Evolutionary conservation across 805 yeast genomes (phyloP).

Genomic region (Saccharomyces kudriavzevii): DNA sequence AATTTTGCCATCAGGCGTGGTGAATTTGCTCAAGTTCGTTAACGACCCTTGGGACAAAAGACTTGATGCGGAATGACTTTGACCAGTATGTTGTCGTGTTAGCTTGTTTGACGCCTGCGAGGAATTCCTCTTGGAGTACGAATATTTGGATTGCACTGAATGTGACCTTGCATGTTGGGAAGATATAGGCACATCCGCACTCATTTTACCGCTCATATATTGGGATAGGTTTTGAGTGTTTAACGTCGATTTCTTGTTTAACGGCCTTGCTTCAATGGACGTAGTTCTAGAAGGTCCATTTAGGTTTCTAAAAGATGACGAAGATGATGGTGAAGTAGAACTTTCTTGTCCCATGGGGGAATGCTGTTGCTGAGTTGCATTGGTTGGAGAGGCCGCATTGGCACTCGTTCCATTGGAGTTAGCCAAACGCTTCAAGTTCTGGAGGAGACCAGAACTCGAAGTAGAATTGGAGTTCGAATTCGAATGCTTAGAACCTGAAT

Average conservation of each 20-base stretch:
- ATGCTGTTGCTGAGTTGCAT: constrained; percentile 2
- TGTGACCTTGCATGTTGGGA: constrained; percentile 14
- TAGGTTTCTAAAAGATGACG: constrained; percentile 15
- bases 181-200: constrained; percentile 2
- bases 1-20: constrained; percentile 26
- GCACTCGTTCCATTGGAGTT: constrained; percentile 7
- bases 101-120: constrained; percentile 1
- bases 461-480: constrained; percentile 7
- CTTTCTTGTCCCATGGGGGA: not conserved
- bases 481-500: constrained; percentile 9
- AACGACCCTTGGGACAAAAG: constrained; percentile 23
- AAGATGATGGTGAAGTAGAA: not conserved
- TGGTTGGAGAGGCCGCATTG: not conserved
- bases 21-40: constrained; percentile 22
- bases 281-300: constrained; percentile 13
- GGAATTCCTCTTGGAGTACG: constrained; percentile 9
- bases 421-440: constrained; percentile 24
- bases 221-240: constrained; percentile 26
- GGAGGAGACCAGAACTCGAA: constrained; percentile 17
- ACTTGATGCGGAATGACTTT: constrained; percentile 19
- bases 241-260: constrained; percentile 23
- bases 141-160: constrained; percentile 22
- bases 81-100: constrained; percentile 24
- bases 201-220: constrained; percentile 16
- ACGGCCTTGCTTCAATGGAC: constrained; percentile 15